A percentile compares a stretch with the other conserved stretches of the same genome.
Evolutionary conservation across 345 rosid genomes (phyloP).

Genomic region (Excoecaria agallocha): DNA sequence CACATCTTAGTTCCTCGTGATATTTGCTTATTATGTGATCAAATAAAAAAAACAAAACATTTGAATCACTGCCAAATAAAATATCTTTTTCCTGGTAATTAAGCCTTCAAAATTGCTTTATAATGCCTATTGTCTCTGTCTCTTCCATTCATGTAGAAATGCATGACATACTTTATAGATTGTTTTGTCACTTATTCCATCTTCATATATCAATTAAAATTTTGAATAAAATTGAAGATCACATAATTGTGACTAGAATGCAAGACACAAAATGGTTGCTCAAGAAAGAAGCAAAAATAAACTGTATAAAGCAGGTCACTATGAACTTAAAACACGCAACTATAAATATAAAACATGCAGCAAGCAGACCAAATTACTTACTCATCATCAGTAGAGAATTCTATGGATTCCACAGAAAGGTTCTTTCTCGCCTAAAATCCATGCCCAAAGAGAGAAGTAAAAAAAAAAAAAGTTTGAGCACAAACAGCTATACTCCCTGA

Average conservation of each 20-base stretch:
- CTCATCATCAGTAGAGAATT: slow-evolving; percentile 54
- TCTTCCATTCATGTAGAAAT: background rate
- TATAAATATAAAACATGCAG: slow-evolving; percentile 12
- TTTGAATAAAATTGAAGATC: background rate
- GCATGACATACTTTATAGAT: background rate
- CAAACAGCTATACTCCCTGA: background rate
- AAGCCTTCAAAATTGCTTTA: background rate
- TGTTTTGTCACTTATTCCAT: background rate
- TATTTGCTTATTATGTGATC: background rate
- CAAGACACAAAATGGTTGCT: background rate
- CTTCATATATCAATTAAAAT: background rate
- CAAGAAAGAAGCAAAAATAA: background rate
- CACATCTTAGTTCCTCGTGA: background rate
- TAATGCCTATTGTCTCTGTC: background rate
- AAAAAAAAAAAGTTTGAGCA: background rate
- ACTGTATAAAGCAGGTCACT: background rate
- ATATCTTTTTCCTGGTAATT: background rate
- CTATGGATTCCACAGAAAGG: slow-evolving; percentile 75
- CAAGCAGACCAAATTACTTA: slow-evolving; percentile 43
- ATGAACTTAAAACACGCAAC: slow-evolving; percentile 4
- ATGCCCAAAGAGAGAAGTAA: background rate
- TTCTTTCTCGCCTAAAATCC: slow-evolving; percentile 68
- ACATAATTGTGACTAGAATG: background rate
- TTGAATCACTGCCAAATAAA: background rate
- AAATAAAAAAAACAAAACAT: background rate